Evolutionary conservation across 2,329 filamentous ascomycete species (phyloP).

Genomic region (Epicoccum sorghinum): DNA sequence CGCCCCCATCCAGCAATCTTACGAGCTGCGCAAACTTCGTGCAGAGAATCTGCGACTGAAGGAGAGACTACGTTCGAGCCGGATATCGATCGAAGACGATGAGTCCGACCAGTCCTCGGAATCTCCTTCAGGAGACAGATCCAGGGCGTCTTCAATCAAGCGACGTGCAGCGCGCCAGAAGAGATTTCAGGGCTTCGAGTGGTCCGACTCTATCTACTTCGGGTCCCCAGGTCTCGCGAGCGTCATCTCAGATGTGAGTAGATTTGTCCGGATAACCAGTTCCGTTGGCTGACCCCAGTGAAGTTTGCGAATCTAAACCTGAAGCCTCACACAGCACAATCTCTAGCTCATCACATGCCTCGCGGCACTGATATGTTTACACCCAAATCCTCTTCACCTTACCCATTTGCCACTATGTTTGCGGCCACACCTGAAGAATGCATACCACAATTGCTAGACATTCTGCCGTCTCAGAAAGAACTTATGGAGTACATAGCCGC

Average conservation of each 20-base stretch:
- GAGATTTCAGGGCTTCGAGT: slow-evolving; percentile 49
- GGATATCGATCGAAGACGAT: slow-evolving; percentile 47
- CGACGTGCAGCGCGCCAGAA: slow-evolving; percentile 37
- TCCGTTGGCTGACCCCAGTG: slow-evolving; percentile 19
- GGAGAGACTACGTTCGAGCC: slow-evolving; percentile 47
- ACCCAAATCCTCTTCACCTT: slow-evolving; percentile 42
- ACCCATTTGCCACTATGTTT: slow-evolving; percentile 56
- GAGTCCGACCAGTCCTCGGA: slow-evolving; percentile 37
- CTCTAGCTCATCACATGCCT: slow-evolving; percentile 53
- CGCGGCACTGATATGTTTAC: slow-evolving; percentile 52
- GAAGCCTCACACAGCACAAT: slow-evolving; percentile 39
- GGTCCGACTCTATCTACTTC: slow-evolving; percentile 56
- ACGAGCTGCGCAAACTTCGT: slow-evolving; percentile 55
- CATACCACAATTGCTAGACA: slow-evolving; percentile 44
- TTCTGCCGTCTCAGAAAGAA: slow-evolving; percentile 49
- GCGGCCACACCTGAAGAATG: slow-evolving; percentile 41
- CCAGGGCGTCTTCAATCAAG: slow-evolving; percentile 28
- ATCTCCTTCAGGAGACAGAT: slow-evolving; percentile 27
- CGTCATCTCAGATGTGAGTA: slow-evolving; percentile 53
- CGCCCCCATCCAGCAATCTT: slow-evolving; percentile 54
- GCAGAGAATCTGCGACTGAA: slow-evolving; percentile 54
- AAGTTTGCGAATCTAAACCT: slow-evolving; percentile 54
- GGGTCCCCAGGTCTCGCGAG: slow-evolving; percentile 57
- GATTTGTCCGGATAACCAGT: neutral
- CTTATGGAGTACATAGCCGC: slow-evolving; percentile 49